Base-by-base conservation (phyloP, 2,329 filamentous ascomycete species). In the Pestalotiopsis sp. region DNA sequence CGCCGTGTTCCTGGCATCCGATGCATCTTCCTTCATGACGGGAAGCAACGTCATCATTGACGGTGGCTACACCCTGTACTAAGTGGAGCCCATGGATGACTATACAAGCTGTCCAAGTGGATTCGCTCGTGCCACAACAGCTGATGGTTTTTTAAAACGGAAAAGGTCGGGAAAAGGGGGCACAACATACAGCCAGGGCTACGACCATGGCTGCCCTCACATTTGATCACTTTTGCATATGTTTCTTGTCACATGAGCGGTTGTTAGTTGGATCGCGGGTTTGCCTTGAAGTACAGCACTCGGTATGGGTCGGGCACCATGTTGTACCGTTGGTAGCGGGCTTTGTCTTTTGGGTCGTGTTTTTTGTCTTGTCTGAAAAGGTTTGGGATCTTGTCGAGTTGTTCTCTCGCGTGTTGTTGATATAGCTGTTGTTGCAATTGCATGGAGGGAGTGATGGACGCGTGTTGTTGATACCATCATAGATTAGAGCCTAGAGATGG, bases 1-100 rank as follows among this genome's bases (percentile, higher is more conserved):
- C 52, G 92, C 91, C 72, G 89, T 94, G 73, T 93, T 92, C 85
- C 86, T 95, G 36, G 91, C 91, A 27, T 92, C 89, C 6, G 92
- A 94, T 76, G 87, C 91, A 9, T 91, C 89, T 56, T 83, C 84
- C 73, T 95, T 92, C 84, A 93, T 94, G 91, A 95, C 92, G 45
- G 92, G 93, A 66, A 86, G 87, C 78, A 92, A 94, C 83, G 86
- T 91, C 80, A 82, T 90, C 77, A 92, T 92, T 70, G 91, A 93
- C 75, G 91, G 90, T 75, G 90, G 90, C 63, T 92, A 92, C 83
- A 90, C 88, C 59, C 86, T 89, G 75, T 90, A 86, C 80, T 89
- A 83, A 82, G 75, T 70, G 39, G 14, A 38, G 7, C 20, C 20
- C 4, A 27, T 36, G n/a, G 17, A 11, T 14, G 23, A 13, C 12